Base-by-base conservation (phyloP, 495 filamentous ascomycete species). In the Tuber umbilicatum region DNA sequence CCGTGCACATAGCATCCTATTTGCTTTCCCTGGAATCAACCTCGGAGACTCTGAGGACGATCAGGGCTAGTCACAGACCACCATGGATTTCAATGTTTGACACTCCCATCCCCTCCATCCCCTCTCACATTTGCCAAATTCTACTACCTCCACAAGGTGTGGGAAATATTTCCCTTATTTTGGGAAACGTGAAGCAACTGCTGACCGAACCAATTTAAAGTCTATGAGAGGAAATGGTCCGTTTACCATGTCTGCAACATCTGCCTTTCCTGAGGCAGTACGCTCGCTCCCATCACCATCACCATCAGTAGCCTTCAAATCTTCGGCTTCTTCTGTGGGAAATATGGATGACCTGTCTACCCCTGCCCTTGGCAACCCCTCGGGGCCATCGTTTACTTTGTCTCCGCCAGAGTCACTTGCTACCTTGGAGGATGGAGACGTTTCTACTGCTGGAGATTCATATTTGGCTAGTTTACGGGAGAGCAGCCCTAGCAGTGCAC, bases 231-330 rank as follows among this genome's bases (percentile, higher is more conserved):
- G 72, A 76, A 79, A 74, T 76, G 77, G 78, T 72, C 77, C 77
- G 78, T 78, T 74, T 76, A 79, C 75, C 75, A 79, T 79, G 77
- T 74, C 78, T 73, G 72, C 77, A 72, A 74, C 77, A 67, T 78
- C 69, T 74, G 72, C 74, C 77, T 78, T 79, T 70, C 75, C 77
- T 70, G 75, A 79, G 70, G 75, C 75, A 68, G 76, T 78, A 73
- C 77, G 72, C 77, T 79, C 77, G 69, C 70, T 79, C 72, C 77
- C 77, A 70, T 79, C 77, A 47, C 77, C 77, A 16, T 74, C 77
- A 40, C 77, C 77, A 69, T 79, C 77, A 78, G 68, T 79, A 79
- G 77, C 77, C 60, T 79, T 74, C 41, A 72, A 72, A 45, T 78
- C 77, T 70, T 71, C 77, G 69, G 69, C 73, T 47, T 79, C 76